These are phyloP conservation scores for Brassica balearica DNA, from an alignment of 441 rosid genomes.

Conservation along the genomic window DNA sequence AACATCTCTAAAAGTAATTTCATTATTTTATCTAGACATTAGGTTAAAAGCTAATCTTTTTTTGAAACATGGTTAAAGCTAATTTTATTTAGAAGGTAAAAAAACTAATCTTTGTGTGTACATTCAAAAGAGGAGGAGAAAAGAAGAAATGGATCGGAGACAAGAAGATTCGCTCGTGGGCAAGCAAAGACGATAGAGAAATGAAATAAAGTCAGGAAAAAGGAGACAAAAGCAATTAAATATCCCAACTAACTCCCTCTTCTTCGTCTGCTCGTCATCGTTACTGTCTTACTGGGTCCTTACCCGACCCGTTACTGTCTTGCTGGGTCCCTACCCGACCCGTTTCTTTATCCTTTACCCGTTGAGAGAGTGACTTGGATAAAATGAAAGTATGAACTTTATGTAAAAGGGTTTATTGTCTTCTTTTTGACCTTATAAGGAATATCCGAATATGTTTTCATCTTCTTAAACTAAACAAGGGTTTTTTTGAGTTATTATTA, in stretches of 20 bases:
- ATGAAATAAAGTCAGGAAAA: constrained; percentile 40
- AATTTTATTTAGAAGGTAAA: not conserved
- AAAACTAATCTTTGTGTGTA: constrained; percentile 31
- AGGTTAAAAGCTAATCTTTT: constrained; percentile 37
- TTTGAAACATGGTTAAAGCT: too few species aligned
- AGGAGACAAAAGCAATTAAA: constrained; percentile 43
- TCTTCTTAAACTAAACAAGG: constrained; percentile 15
- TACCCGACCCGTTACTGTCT: constrained; percentile 37
- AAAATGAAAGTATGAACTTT: constrained; percentile 17
- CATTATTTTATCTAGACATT: not conserved
- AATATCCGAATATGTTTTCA: constrained; percentile 10
- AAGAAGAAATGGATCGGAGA: constrained; percentile 37
- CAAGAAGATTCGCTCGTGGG: constrained; percentile 51
- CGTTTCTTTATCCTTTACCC: constrained; percentile 31
- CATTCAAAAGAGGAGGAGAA: constrained; percentile 25
- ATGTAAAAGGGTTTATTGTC: constrained; percentile 26
- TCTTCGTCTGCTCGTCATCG: constrained; percentile 38
- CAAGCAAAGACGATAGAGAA: constrained; percentile 36
- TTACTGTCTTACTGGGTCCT: constrained; percentile 42
- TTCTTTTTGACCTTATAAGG: constrained; percentile 25
- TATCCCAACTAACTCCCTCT: constrained; percentile 41
- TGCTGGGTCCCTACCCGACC: constrained; percentile 39
- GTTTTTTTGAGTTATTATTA: not conserved
- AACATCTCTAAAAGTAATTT: constrained; percentile 14
- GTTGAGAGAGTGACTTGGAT: constrained; percentile 8